phyloP scores from a whole-genome alignment of 345 rosid species.

The Geranium rotundifolium region DNA sequence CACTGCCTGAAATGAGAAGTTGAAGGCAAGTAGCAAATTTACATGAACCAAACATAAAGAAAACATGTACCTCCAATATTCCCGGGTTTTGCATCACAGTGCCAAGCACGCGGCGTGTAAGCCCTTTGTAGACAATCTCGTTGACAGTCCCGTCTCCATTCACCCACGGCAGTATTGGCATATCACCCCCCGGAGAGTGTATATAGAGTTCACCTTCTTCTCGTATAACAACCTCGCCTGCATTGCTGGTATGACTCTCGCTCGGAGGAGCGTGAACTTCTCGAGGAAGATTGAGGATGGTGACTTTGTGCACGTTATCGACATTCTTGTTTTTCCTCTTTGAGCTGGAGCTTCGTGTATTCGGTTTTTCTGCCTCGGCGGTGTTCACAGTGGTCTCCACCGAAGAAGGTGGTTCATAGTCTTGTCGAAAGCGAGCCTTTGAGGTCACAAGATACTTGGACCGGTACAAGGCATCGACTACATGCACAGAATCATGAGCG shows the following conservation, averaged over 20 bases:
- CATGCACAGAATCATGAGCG: slow-evolving; percentile 48
- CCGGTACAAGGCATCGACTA: slow-evolving; percentile 68
- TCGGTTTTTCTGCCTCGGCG: slow-evolving; percentile 19
- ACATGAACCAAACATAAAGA: slow-evolving; percentile 6
- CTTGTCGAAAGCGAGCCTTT: slow-evolving; percentile 20
- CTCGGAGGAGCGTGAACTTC: slow-evolving; percentile 19
- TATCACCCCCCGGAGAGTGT: slow-evolving; percentile 23
- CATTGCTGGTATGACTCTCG: slow-evolving; percentile 19
- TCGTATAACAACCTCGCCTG: slow-evolving; percentile 9
- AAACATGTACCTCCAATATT: slow-evolving; percentile 55
- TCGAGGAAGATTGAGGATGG: slow-evolving; percentile 84
- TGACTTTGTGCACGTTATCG: slow-evolving; percentile 56
- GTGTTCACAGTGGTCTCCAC: slow-evolving; percentile 18
- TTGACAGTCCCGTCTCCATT: slow-evolving; percentile 84
- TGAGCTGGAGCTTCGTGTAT: slow-evolving; percentile 16
- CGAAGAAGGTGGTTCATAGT: slow-evolving; percentile 19
- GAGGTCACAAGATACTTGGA: slow-evolving; percentile 69
- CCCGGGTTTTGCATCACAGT: slow-evolving; percentile 87
- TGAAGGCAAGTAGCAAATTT: not conserved
- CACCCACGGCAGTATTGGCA: slow-evolving; percentile 82
- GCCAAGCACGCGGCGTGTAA: slow-evolving; percentile 71
- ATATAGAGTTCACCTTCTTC: slow-evolving; percentile 3
- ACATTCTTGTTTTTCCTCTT: slow-evolving; percentile 15
- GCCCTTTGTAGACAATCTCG: slow-evolving; percentile 53
- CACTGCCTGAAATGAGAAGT: not conserved